A percentile compares a stretch with the other conserved stretches of the same genome.
Conservation (phyloP, 2,329 filamentous ascomycete species). For the Fusarium burgessii region DNA sequence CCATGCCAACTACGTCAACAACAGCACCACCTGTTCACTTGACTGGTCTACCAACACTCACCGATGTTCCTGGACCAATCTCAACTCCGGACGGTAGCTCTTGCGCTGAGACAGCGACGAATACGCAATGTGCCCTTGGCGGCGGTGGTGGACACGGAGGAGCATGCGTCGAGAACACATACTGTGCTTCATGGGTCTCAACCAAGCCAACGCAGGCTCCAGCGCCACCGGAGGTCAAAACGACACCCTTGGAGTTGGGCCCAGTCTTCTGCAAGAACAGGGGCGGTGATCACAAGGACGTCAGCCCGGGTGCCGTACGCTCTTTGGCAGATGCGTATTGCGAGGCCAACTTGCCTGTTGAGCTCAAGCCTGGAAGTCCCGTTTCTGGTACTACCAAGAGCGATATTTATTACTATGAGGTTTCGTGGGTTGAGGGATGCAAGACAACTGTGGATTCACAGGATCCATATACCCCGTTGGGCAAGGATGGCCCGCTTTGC, state of each 20-base stretch:
- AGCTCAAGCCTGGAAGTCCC: not conserved
- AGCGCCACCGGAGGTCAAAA: not conserved
- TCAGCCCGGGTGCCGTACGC: not conserved
- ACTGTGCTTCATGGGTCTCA: not conserved
- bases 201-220: not conserved
- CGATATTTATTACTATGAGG: not conserved
- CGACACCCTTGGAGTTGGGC: not conserved
- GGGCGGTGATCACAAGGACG: not conserved
- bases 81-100: not conserved
- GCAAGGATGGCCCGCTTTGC: not conserved
- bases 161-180: conserved; percentile 10
- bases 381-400: not conserved
- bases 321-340: not conserved
- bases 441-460: not conserved
- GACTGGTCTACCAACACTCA: not conserved
- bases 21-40: not conserved
- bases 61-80: not conserved
- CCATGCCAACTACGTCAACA: not conserved
- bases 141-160: not conserved
- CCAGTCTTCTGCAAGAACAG: not conserved
- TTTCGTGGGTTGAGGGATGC: conserved; percentile 4
- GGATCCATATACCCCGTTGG: not conserved
- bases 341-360: not conserved
- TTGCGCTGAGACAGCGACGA: not conserved
- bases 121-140: not conserved